phyloP scores from a whole-genome alignment of 73 alveolate genomes.

The Paramecium sonneborni region DNA sequence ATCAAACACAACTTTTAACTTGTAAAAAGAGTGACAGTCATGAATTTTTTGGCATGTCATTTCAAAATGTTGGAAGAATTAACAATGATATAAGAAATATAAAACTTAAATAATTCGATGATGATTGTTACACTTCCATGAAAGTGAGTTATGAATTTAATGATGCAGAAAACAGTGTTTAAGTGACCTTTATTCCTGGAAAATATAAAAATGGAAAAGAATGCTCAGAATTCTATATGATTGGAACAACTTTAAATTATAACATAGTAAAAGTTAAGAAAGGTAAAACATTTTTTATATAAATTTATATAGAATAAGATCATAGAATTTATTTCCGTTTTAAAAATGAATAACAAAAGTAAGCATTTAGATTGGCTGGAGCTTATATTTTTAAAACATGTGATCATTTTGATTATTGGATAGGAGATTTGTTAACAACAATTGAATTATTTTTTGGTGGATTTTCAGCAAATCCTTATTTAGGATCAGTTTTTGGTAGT shows the following conservation, averaged over 20 bases:
- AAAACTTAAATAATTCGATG: background rate
- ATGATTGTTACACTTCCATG: slow-evolving; percentile 15
- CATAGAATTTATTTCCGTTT: slow-evolving; percentile 1
- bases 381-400: slow-evolving; percentile 57
- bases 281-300: background rate
- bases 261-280: background rate
- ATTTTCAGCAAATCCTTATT: slow-evolving; percentile 80
- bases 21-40: background rate
- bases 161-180: background rate
- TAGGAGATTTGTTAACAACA: slow-evolving; percentile 72
- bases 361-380: slow-evolving; percentile 44
- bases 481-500: slow-evolving; percentile 71
- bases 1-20: background rate
- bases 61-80: background rate
- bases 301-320: background rate
- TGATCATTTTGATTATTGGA: slow-evolving; percentile 42
- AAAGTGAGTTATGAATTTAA: background rate
- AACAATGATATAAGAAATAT: background rate
- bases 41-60: slow-evolving; percentile 4
- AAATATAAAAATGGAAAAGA: background rate
- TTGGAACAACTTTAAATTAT: slow-evolving; percentile 32
- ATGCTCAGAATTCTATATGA: background rate
- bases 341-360: background rate
- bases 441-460: slow-evolving; percentile 86
- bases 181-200: slow-evolving; percentile 11